Evolutionary conservation across 441 rosid species (phyloP).

Genomic region (Croton setiger): DNA sequence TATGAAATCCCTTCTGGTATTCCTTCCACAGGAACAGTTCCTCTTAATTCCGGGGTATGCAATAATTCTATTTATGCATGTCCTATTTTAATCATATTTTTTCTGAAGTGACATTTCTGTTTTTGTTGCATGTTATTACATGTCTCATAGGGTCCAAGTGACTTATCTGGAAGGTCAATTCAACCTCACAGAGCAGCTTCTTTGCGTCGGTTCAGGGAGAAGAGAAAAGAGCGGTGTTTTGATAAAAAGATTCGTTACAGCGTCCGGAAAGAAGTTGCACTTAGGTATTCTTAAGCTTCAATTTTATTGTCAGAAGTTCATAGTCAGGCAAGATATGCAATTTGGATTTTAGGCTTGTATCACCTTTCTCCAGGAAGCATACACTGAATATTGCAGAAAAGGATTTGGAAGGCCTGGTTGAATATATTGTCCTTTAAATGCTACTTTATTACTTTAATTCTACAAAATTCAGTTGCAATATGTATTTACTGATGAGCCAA

Average conservation of each 20-base stretch:
- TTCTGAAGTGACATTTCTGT: slow-evolving; percentile 13
- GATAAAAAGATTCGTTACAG: slow-evolving; percentile 88
- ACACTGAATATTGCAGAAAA: background rate
- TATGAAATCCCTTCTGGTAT: slow-evolving; percentile 57
- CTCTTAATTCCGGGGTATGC: slow-evolving; percentile 56
- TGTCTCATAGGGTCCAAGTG: slow-evolving; percentile 31
- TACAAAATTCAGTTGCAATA: background rate
- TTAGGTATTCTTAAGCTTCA: slow-evolving; percentile 43
- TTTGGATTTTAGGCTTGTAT: background rate
- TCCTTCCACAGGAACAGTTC: slow-evolving; percentile 43
- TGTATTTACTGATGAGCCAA: background rate
- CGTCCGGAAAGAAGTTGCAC: slow-evolving; percentile 94
- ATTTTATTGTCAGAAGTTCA: background rate
- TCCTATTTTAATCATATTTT: background rate
- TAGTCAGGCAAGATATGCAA: background rate
- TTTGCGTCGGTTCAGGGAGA: slow-evolving; percentile 78
- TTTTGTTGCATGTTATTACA: slow-evolving; percentile 31
- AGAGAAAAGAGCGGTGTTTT: slow-evolving; percentile 86
- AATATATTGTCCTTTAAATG: background rate
- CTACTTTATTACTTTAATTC: background rate
- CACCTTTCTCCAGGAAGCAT: background rate
- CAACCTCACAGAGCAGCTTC: slow-evolving; percentile 86
- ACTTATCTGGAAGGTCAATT: slow-evolving; percentile 33
- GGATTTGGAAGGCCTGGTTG: background rate
- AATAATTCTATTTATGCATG: background rate